Evolutionary conservation across 2,329 filamentous ascomycete species (phyloP).

Genomic region (Lachnellula willkommii): DNA sequence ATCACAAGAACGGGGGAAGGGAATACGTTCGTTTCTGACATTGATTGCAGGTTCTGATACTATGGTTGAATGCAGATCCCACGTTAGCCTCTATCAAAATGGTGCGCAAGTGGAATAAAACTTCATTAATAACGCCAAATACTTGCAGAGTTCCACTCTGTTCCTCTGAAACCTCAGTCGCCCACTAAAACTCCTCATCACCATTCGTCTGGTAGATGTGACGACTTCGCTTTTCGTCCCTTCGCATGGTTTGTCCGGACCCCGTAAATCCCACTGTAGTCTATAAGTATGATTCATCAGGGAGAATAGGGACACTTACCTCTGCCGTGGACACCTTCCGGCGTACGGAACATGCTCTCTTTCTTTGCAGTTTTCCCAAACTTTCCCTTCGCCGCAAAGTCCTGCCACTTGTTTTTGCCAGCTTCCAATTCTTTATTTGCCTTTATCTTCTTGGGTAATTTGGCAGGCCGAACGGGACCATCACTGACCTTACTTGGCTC

Average conservation of each 20-base stretch:
- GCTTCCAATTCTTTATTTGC: conserved; percentile 87
- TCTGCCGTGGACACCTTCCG: conserved; percentile 78
- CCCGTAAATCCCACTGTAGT: conserved; percentile 85
- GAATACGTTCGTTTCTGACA: conserved; percentile 16
- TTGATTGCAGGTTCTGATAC: conserved; percentile 8
- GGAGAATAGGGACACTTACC: conserved; percentile 50
- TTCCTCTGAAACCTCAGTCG: not conserved
- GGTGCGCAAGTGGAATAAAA: conserved; percentile 13
- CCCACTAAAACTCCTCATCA: conserved; percentile 50
- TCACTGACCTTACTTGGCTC: conserved; percentile 59
- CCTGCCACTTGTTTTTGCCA: conserved; percentile 90
- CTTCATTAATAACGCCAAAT: conserved; percentile 30
- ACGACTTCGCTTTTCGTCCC: conserved; percentile 74
- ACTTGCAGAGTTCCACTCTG: conserved; percentile 35
- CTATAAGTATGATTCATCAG: conserved; percentile 27
- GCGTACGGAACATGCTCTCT: conserved; percentile 95
- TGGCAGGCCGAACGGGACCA: conserved; percentile 53
- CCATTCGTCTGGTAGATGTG: conserved; percentile 79
- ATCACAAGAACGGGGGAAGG: not conserved
- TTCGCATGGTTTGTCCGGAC: conserved; percentile 92
- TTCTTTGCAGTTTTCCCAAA: conserved; percentile 66
- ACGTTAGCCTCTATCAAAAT: conserved; percentile 41
- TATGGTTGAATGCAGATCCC: conserved; percentile 15
- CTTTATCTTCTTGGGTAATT: conserved; percentile 81
- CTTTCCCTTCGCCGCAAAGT: conserved; percentile 77